phyloP scores from a whole-genome alignment of 805 yeast genomes.

The Brettanomyces naardenensis region DNA sequence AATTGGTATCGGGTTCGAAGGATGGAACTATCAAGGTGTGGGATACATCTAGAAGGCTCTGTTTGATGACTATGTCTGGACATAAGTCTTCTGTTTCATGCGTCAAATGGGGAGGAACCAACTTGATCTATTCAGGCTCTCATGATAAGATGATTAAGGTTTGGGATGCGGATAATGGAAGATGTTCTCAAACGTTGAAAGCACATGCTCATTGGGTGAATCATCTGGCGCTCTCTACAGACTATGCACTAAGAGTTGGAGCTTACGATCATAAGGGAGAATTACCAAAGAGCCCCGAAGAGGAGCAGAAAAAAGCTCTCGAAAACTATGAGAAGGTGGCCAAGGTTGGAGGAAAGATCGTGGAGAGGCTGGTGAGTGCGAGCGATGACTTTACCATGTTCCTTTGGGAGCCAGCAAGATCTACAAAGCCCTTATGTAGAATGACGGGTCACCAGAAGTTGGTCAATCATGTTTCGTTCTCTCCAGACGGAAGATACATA shows the following conservation, averaged over 20 bases:
- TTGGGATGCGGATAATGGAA: slow-evolving; percentile 81
- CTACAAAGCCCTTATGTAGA: slow-evolving; percentile 77
- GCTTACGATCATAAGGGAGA: slow-evolving; percentile 71
- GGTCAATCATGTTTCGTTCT: slow-evolving; percentile 90
- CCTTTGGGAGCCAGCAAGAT: slow-evolving; percentile 84
- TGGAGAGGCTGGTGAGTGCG: slow-evolving; percentile 87
- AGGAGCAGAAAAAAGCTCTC: slow-evolving; percentile 45
- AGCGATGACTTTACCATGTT: slow-evolving; percentile 98
- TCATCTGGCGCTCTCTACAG: slow-evolving; percentile 87
- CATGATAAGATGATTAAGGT: slow-evolving; percentile 91
- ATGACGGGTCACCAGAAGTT: slow-evolving; percentile 98
- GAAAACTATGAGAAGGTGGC: slow-evolving; percentile 58
- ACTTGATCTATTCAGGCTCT: slow-evolving; percentile 80
- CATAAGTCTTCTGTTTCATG: slow-evolving; percentile 87
- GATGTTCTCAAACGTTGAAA: slow-evolving; percentile 67
- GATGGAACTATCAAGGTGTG: slow-evolving; percentile 86
- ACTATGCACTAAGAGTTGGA: slow-evolving; percentile 78
- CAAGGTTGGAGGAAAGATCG: slow-evolving; percentile 41
- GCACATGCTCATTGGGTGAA: slow-evolving; percentile 98
- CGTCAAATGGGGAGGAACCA: slow-evolving; percentile 95
- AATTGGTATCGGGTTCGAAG: slow-evolving; percentile 81
- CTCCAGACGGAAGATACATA: slow-evolving; percentile 88
- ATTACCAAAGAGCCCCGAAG: slow-evolving; percentile 35
- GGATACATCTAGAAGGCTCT: slow-evolving; percentile 69
- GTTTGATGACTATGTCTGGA: slow-evolving; percentile 70